These are phyloP conservation scores for Citrus hindsii DNA, from an alignment of 345 rosid genomes.

Conservation along the genomic window DNA sequence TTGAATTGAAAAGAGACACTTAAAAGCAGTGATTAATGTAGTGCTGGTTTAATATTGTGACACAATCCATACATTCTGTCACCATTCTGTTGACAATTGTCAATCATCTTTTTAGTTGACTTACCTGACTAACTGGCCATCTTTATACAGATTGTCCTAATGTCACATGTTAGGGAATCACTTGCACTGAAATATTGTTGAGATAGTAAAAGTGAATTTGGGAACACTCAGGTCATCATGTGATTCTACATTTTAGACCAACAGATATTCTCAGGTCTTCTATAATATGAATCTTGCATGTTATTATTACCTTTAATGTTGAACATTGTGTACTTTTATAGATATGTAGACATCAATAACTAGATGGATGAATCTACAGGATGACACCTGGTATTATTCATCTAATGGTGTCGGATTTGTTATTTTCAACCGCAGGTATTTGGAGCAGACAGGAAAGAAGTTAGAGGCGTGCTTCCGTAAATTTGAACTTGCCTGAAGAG, in stretches of 20 bases:
- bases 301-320: neutral
- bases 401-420: neutral
- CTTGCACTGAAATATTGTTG: neutral
- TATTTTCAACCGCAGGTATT: conserved; percentile 43
- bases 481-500: neutral
- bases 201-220: neutral
- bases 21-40: neutral
- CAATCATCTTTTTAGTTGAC: neutral
- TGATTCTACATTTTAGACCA: neutral
- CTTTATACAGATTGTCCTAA: neutral
- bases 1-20: neutral
- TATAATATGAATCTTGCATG: neutral
- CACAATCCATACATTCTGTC: neutral
- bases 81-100: neutral
- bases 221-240: neutral
- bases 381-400: neutral
- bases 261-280: neutral
- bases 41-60: neutral
- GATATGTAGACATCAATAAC: neutral
- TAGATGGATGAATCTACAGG: neutral
- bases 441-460: conserved; percentile 92
- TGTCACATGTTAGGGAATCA: neutral
- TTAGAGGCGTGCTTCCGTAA: conserved; percentile 67
- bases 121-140: neutral
- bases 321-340: neutral